Evolutionary conservation across 257 asterid species (phyloP).

Genomic region (Forsythia viridissima): DNA sequence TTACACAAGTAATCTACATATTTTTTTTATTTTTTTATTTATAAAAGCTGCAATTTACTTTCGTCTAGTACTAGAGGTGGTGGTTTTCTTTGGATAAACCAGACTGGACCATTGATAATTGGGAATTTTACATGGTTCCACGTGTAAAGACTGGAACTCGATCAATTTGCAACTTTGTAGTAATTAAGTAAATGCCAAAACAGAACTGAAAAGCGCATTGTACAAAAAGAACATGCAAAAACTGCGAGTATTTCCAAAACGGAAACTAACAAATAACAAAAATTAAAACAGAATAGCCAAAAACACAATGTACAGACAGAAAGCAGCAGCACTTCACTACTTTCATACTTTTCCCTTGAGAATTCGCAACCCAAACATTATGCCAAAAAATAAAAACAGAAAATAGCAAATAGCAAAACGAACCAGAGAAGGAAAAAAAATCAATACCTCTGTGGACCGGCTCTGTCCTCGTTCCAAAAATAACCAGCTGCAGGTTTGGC

Average conservation of each 20-base stretch:
- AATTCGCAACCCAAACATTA: no score
- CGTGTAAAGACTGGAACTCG: not conserved
- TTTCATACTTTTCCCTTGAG: not conserved
- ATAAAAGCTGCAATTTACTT: not conserved
- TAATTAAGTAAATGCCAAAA: not conserved
- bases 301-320: not conserved
- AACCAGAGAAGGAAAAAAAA: no score
- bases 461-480: no score
- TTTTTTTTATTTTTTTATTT: not conserved
- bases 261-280: not conserved
- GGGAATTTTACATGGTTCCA: no score
- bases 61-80: not conserved
- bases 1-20: not conserved
- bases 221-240: no score
- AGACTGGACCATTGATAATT: no score
- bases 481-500: no score
- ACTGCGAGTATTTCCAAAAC: no score
- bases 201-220: not conserved
- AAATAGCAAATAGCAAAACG: no score
- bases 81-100: no score
- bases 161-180: not conserved
- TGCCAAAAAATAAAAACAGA: no score
- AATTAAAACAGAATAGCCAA: not conserved
- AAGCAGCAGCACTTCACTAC: not conserved
- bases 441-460: no score